Evolutionary conservation across 805 yeast genomes (phyloP), one percentile per base, ranked within the genome.

Genomic region (Kodamaea hsintzibuensis): DNA sequence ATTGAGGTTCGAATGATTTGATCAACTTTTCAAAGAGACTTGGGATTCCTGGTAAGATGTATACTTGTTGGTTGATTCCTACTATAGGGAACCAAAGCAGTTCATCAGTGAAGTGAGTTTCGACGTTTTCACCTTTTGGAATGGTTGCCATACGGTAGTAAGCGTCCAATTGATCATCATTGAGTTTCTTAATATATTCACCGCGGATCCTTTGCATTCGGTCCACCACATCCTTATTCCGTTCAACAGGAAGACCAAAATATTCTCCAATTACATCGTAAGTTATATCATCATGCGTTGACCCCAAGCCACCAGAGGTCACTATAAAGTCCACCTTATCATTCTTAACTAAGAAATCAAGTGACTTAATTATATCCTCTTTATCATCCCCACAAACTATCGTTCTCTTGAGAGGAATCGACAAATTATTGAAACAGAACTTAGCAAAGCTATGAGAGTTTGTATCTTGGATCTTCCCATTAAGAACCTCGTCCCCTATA

Each of bases 201-300:
- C 77, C 76, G 7, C 79, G 63, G n/a, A 83, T 66, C 17, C 62
- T 57, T 13, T 74, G 71, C 95, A 89, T 90, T 55, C 83, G 72
- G 1, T 71, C 76, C 16, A 82, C 86, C 1, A 89, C 84, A 30
- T 78, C 84, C 19, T 69, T 61, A 66, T 91, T 86, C 14, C 85
- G 64, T 44, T 66, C 68, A 54, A 84, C 67, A 0, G 79, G 78
- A 7, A 88, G 63, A 1, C 68, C 68, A 58, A 77, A 90, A 7
- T 88, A 87, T 58, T 78, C 79, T 1, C 93, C 89, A n/a, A 91
- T 67, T 1, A 89, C 77, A 50, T 82, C 83, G 67, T 91, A 91
- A 0, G 96, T 90, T 56, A 91, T 86, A 66, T 91, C 97, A 65
- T 91, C 97, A 61, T 90, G 96, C 0, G 97, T 91, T 3, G 96